These are phyloP conservation scores for Coemansia umbellata DNA, from an alignment of 192 early-diverging fungal species.

Conservation along the genomic window DNA sequence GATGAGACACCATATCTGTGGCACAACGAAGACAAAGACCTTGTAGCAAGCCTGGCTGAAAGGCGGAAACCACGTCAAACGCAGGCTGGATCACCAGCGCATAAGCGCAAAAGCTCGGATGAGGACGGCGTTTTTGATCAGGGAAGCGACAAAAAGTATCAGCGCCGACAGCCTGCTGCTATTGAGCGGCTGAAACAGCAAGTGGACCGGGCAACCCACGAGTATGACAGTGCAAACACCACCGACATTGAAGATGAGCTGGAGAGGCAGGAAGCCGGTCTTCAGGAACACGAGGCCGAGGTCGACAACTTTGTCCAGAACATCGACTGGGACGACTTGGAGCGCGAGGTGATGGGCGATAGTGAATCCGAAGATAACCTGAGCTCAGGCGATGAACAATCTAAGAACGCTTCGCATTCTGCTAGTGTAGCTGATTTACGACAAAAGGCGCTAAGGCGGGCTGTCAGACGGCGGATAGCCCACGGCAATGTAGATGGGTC, in stretches of 20 bases:
- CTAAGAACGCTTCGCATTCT: conserved; percentile 9
- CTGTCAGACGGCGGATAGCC: conserved; percentile 15
- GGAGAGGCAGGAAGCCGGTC: conserved; percentile 46
- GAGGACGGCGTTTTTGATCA: conserved; percentile 1
- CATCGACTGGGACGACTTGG: conserved; percentile 54
- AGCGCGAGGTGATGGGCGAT: conserved; percentile 51
- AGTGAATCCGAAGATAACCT: conserved; percentile 36
- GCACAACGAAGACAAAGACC: conserved; percentile 28
- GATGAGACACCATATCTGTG: conserved; percentile 64
- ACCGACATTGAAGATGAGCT: conserved; percentile 49
- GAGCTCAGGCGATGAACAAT: not conserved
- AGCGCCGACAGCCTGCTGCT: conserved; percentile 6
- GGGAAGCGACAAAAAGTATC: conserved; percentile 1
- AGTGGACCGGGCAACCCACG: conserved; percentile 14
- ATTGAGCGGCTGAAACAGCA: conserved; percentile 21
- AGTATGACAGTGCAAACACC: conserved; percentile 49
- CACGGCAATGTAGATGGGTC: not conserved
- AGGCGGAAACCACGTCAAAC: not conserved
- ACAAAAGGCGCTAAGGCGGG: conserved; percentile 24
- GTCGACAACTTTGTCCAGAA: conserved; percentile 55
- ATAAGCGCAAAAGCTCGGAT: conserved; percentile 11
- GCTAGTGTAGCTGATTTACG: conserved; percentile 8
- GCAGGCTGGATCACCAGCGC: not conserved
- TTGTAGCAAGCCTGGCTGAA: conserved; percentile 3
- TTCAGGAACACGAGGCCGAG: conserved; percentile 52